Evolutionary conservation across 108 stramenopile genomes (phyloP).

Genomic region (Conticribra weissflogii): DNA sequence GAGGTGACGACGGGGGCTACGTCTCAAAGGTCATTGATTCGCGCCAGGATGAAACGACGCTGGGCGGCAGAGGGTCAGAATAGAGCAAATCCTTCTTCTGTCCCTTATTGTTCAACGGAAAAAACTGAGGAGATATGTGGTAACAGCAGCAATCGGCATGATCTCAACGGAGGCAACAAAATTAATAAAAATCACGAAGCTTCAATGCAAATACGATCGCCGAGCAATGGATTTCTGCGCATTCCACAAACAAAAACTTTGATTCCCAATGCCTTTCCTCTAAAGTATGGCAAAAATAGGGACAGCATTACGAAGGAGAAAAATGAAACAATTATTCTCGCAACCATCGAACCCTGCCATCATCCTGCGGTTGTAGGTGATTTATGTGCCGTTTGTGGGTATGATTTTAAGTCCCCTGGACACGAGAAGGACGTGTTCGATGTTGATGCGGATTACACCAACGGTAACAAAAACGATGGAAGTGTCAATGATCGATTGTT

Average conservation of each 20-base stretch:
- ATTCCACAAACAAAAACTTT: constrained; percentile 10
- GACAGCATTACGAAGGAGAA: background rate
- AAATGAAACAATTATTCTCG: constrained; percentile 40
- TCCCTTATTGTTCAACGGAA: too few species aligned
- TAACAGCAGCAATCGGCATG: constrained; percentile 6
- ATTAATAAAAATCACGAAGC: background rate
- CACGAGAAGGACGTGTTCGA: constrained; percentile 7
- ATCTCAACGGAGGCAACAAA: background rate
- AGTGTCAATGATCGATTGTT: too few species aligned
- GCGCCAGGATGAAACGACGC: too few species aligned
- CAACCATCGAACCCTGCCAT: constrained; percentile 65
- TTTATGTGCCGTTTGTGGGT: constrained; percentile 77
- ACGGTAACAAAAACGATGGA: background rate
- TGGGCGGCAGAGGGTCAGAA: too few species aligned
- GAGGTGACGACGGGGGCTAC: background rate
- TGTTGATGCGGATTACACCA: background rate
- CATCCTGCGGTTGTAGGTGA: constrained; percentile 79
- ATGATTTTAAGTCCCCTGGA: constrained; percentile 7
- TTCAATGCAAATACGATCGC: constrained; percentile 17
- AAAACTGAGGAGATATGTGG: too few species aligned
- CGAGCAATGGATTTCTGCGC: constrained; percentile 29
- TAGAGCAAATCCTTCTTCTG: too few species aligned
- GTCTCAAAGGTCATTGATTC: too few species aligned
- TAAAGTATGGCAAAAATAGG: background rate
- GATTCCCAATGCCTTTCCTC: constrained; percentile 1